Evolutionary conservation across 169 alveolate genomes (phyloP), one percentile per base, ranked within the genome.

Genomic region (Cryptosporidium sp.): DNA sequence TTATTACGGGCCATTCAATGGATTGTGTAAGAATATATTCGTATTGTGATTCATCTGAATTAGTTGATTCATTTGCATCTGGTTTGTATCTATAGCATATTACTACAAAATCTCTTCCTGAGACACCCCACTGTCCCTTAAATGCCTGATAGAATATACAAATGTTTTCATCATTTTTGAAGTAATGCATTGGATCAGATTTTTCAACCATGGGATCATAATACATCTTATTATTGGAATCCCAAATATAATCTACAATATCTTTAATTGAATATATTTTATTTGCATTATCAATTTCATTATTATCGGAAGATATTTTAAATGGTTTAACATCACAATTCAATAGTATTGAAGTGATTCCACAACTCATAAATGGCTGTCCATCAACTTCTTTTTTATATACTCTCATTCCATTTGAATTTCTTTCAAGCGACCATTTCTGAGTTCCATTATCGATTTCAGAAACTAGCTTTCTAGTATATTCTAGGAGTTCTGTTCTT

Each of bases 41-140:
- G 16, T 48, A 80, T 23, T 80, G 55, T 43, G 89, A 80, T 18
- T 80, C 89, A 62, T 80, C 75, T 62, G 4, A 14, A 14, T 59
- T 23, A 26, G 33, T 26, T 8, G 31, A 37, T 14, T 50, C 52
- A 16, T 74, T 39, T 59, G 74, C 50, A 39, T 80, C 62, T 37
- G 80, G 65, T 16, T 80, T 80, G 16, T 23, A 39, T 80, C 89
- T 80, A 23, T 80, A 80, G n/a, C 89, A 80, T 21, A 80, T 80
- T 14, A 80, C 89, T 39, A 80, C 89, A 65, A 80, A 80, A 43
- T 80, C 89, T 67, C 89, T 80, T 23, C 89, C 89, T 26, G 89
- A 59, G n/a, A 80, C 89, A n/a, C 89, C 89, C 89, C 89, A 80
- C 21, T 80, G 89, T 41, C 89, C 89, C 26, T 80, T 80, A 80